Base-by-base conservation (phyloP, 257 asterid species). In the Lycium barbarum region DNA sequence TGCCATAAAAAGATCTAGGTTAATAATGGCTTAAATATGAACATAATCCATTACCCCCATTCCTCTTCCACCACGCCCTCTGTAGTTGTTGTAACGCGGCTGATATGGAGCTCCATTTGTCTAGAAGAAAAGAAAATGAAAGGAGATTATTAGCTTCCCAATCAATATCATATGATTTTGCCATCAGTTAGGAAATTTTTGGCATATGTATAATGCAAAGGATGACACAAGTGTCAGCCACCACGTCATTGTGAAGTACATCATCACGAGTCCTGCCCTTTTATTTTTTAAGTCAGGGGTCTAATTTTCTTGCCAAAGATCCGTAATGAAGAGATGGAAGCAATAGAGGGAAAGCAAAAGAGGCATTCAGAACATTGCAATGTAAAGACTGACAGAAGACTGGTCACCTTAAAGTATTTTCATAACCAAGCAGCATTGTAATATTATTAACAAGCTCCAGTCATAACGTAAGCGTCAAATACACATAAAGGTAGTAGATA, bases 51-150 rank as follows among this genome's bases (percentile, higher is more conserved):
- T 86, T 93, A 93, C 98, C 92, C 87, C 97, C 86, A 84, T 63
- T 89, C 96, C 98, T 90, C 99, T 96, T 88, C 98, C 98, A 83
- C 98, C 99, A 84, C 98, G 95, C 57, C 98, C 98, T 85, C 98
- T 91, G 88, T 90, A 94, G 88, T 90, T 91, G 92, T 89, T 90
- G 92, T 91, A 86, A 17, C 93, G 93, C 85, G 61, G 84, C 83
- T 93, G 92, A 88, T 90, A 89, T 79, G 88, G 66, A 65, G 92
- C 91, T 88, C 95, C 99, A 90, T 91, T 93, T 80, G 94, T 93
- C 99, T 95, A 83, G 61, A 86, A 76, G 15, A 79, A 82, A 58
- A 78, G 70, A 18, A 80, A n/a, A 58, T 51, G 26, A 84, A 83
- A 73, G 84, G 63, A 80, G 76, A 89, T 55, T 15, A 54, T 89